Percentiles rank a stretch among this genome's conserved stretches.
Evolutionary conservation across 768 basidiomycete species (phyloP).

Genomic region (Podaxis sp.): DNA sequence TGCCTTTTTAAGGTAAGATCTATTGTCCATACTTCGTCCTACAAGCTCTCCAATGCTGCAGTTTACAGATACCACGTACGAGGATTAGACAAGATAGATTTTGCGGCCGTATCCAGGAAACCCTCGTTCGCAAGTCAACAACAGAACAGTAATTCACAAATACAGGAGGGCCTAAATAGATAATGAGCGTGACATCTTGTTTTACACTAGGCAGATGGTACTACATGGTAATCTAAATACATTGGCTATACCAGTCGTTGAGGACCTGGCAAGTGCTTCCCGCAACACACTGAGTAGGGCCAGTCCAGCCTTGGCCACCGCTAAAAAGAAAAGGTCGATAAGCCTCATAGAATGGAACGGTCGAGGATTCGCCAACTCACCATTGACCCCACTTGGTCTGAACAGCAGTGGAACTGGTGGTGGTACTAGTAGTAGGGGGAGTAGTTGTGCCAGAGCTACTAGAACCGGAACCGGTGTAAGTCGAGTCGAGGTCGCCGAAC

Average conservation of each 20-base stretch:
- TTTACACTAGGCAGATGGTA: not conserved
- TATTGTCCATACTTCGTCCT: too few species aligned
- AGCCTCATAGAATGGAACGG: not conserved
- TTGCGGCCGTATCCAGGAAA: too few species aligned
- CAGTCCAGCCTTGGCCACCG: slow-evolving; percentile 16
- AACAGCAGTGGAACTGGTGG: not conserved
- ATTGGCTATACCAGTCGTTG: slow-evolving; percentile 12
- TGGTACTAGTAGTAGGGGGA: not conserved
- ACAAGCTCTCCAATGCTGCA: too few species aligned
- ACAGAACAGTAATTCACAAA: too few species aligned
- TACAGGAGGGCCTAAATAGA: too few species aligned
- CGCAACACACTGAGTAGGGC: slow-evolving; percentile 11
- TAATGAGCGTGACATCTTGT: not conserved
- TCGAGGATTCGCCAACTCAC: not conserved
- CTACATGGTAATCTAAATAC: slow-evolving; percentile 2
- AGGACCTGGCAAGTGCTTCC: slow-evolving; percentile 4
- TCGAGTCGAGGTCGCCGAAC: slow-evolving; percentile 19
- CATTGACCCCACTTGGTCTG: slow-evolving; percentile 9
- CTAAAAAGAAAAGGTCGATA: not conserved
- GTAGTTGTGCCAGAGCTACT: too few species aligned
- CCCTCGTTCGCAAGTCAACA: too few species aligned
- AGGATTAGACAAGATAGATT: too few species aligned
- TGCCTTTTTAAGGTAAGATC: too few species aligned
- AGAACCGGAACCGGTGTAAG: not conserved
- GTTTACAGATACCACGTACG: too few species aligned